These are phyloP conservation scores for Paecilomyces variotii DNA, from an alignment of 2,329 filamentous ascomycete species.

Conservation along the genomic window DNA sequence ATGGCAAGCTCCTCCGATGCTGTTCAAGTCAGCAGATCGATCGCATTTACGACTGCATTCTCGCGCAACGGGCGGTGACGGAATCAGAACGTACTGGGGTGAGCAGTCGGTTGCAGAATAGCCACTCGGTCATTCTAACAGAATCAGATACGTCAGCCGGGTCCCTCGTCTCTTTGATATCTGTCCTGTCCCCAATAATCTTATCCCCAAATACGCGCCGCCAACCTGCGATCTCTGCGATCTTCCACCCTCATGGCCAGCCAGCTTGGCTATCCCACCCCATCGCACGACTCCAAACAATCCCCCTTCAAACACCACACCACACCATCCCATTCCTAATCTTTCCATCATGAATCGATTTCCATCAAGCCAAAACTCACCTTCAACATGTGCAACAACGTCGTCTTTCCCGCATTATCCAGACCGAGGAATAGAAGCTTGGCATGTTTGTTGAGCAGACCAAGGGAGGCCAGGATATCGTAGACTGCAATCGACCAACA, in stretches of 20 bases:
- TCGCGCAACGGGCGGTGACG: neutral
- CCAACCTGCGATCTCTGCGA: neutral
- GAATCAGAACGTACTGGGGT: constrained; percentile 62
- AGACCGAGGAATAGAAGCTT: constrained; percentile 91
- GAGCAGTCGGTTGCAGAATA: constrained; percentile 80
- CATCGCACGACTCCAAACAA: neutral
- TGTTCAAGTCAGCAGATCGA: constrained; percentile 25
- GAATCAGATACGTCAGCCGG: constrained; percentile 6
- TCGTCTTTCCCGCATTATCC: constrained; percentile 92
- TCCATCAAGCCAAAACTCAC: constrained; percentile 39
- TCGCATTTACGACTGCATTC: neutral
- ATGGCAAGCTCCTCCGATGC: constrained; percentile 89
- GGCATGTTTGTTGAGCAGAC: constrained; percentile 89
- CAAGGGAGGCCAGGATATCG: constrained; percentile 79
- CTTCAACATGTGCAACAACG: constrained; percentile 91
- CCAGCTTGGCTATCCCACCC: neutral
- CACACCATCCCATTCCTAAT: neutral
- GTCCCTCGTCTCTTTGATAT: constrained; percentile 1
- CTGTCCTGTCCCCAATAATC: neutral
- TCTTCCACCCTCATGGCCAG: too few relatives aligned
- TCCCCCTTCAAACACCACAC: neutral
- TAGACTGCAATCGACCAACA: constrained; percentile 52
- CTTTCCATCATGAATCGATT: too few relatives aligned
- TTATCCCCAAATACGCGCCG: neutral
- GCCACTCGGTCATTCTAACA: constrained; percentile 84